A percentile compares a stretch with the other conserved stretches of the same genome.
Conservation (phyloP, 306 rosid species). For the Prunus davidiana region DNA sequence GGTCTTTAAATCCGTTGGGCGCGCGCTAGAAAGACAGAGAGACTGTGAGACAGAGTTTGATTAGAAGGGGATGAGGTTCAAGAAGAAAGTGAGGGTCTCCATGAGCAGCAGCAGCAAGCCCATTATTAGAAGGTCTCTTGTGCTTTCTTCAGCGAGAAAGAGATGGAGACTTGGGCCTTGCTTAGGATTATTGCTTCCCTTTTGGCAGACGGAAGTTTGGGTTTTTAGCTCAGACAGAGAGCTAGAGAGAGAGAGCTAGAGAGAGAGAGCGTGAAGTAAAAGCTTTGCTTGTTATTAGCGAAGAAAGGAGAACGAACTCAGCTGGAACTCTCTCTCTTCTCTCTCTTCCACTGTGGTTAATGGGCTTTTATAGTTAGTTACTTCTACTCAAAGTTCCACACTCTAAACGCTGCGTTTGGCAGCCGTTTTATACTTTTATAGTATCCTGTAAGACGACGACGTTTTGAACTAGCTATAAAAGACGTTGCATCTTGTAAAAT, state of each 20-base stretch:
- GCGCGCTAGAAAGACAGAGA: not conserved
- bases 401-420: not conserved
- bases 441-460: not conserved
- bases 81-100: slow-evolving; percentile 5
- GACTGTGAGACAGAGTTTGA: not conserved
- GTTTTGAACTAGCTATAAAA: not conserved
- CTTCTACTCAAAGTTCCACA: not conserved
- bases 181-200: not conserved
- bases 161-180: not conserved
- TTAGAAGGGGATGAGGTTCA: not conserved
- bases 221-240: slow-evolving; percentile 4
- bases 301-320: not conserved
- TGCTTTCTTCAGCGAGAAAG: not conserved
- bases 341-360: not conserved
- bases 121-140: not conserved
- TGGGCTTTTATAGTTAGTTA: not conserved
- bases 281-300: slow-evolving; percentile 5
- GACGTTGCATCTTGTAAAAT: not conserved
- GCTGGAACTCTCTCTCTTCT: not conserved
- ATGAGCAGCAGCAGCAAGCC: slow-evolving; percentile 1
- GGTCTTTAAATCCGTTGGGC: not conserved
- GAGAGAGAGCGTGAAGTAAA: slow-evolving; percentile 17
- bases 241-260: not conserved
- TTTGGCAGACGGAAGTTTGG: slow-evolving; percentile 8
- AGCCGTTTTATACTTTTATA: not conserved